Evolutionary conservation across 2,329 filamentous ascomycete genomes (phyloP).

Genomic region (Cercospora zeae-maydis): DNA sequence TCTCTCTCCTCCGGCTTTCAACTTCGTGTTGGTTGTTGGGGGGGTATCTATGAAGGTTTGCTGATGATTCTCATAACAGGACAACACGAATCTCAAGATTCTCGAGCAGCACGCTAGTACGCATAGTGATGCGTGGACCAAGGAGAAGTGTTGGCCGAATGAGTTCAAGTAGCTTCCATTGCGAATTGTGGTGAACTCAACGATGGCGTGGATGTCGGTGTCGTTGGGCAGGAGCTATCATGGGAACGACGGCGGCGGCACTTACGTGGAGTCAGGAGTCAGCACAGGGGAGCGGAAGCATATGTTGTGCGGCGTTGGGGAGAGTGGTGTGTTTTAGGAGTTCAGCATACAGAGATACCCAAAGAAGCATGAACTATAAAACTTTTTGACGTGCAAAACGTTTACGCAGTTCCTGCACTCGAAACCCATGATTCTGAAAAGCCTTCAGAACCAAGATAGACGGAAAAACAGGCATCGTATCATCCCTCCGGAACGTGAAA

Average conservation of each 20-base stretch:
- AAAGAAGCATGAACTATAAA: background rate
- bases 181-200: background rate
- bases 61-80: slow-evolving; percentile 16
- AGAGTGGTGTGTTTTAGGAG: background rate
- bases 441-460: background rate
- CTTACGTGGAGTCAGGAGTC: background rate
- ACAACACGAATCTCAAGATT: slow-evolving; percentile 52
- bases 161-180: slow-evolving; percentile 19
- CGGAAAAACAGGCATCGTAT: background rate
- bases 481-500: slow-evolving; percentile 1
- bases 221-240: background rate
- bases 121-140: slow-evolving; percentile 53
- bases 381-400: background rate
- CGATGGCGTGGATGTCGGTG: background rate
- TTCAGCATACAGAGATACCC: slow-evolving; percentile 7
- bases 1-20: background rate
- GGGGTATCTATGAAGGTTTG: too few species aligned
- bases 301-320: background rate
- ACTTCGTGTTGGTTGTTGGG: background rate
- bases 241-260: background rate
- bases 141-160: slow-evolving; percentile 58
- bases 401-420: background rate
- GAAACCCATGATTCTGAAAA: background rate
- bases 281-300: background rate
- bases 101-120: slow-evolving; percentile 53